Evolutionary conservation across 2,329 filamentous ascomycete genomes (phyloP).

Genomic region (Ophiostoma ips): DNA sequence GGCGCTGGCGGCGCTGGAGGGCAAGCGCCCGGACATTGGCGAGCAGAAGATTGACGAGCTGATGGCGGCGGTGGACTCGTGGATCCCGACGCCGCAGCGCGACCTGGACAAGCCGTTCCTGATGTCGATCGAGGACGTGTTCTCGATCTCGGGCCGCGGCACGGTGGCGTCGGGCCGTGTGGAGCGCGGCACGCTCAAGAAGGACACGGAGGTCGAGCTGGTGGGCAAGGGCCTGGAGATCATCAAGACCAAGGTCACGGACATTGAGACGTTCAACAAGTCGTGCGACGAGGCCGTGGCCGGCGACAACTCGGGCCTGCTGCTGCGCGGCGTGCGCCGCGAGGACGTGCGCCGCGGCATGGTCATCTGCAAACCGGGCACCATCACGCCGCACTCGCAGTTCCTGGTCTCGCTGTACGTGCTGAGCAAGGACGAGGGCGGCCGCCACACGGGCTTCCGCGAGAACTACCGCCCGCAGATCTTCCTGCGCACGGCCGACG

Average conservation of each 20-base stretch:
- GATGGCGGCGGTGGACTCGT: slow-evolving; percentile 74
- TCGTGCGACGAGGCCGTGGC: slow-evolving; percentile 92
- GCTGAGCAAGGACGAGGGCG: slow-evolving; percentile 93
- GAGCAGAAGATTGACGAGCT: slow-evolving; percentile 81
- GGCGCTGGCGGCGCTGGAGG: slow-evolving; percentile 84
- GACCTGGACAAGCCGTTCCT: slow-evolving; percentile 97
- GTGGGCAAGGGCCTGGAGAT: slow-evolving; percentile 69
- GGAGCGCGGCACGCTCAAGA: slow-evolving; percentile 88
- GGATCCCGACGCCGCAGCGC: slow-evolving; percentile 92
- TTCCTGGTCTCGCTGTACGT: slow-evolving; percentile 96
- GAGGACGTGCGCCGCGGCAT: slow-evolving; percentile 92
- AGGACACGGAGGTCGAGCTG: slow-evolving; percentile 86
- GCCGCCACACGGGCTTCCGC: slow-evolving; percentile 88
- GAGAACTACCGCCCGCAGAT: slow-evolving; percentile 96
- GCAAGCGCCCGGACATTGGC: slow-evolving; percentile 77
- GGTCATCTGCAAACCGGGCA: slow-evolving; percentile 76
- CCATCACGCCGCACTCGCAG: slow-evolving; percentile 74
- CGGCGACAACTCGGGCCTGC: slow-evolving; percentile 94
- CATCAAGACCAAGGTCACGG: slow-evolving; percentile 98
- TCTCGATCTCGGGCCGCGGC: slow-evolving; percentile 83
- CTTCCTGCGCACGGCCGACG: slow-evolving; percentile 84
- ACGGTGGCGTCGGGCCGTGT: slow-evolving; percentile 96
- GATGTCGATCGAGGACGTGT: slow-evolving; percentile 93
- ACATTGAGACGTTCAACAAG: slow-evolving; percentile 99
- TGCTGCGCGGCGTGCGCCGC: slow-evolving; percentile 89